A percentile compares a stretch with the other conserved stretches of the same genome.
phyloP scores from a whole-genome alignment of 2,329 filamentous ascomycete genomes.

The Allantophomopsis cytisporea region DNA sequence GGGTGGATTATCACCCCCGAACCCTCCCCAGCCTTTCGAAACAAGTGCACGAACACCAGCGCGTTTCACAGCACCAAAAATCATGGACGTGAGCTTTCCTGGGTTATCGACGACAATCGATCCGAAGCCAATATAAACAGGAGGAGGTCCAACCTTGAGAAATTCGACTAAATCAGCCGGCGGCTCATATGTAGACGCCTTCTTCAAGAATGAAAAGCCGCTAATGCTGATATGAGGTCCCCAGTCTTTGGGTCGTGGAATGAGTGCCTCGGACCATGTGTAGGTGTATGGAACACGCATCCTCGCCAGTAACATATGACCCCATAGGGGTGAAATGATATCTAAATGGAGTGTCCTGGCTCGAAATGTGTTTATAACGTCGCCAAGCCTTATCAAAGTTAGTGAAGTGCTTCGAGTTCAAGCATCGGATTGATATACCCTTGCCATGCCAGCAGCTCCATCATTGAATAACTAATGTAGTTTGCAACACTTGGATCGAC shows the following conservation, averaged over 20 bases:
- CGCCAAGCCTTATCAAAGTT: slow-evolving; percentile 36
- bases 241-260: slow-evolving; percentile 65
- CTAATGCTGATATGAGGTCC: slow-evolving; percentile 51
- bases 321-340: slow-evolving; percentile 61
- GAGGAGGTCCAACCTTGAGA: slow-evolving; percentile 51
- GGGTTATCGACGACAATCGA: slow-evolving; percentile 68
- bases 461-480: slow-evolving; percentile 63
- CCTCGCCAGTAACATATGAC: slow-evolving; percentile 54
- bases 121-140: slow-evolving; percentile 69
- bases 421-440: slow-evolving; percentile 25
- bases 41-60: slow-evolving; percentile 61
- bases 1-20: slow-evolving; percentile 58
- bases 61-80: slow-evolving; percentile 52
- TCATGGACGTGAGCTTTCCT: slow-evolving; percentile 49
- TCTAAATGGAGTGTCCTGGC: slow-evolving; percentile 53
- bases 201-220: slow-evolving; percentile 60
- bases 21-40: slow-evolving; percentile 73
- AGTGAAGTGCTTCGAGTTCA: not conserved
- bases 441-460: slow-evolving; percentile 81
- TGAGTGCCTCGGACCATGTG: slow-evolving; percentile 46
- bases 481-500: slow-evolving; percentile 62
- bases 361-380: slow-evolving; percentile 61
- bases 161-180: slow-evolving; percentile 49
- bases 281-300: slow-evolving; percentile 63
- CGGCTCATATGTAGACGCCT: slow-evolving; percentile 49